Percentiles rank a stretch among this genome's conserved stretches.
phyloP scores from a whole-genome alignment of 805 yeast genomes.

The Monosporozyma unispora region DNA sequence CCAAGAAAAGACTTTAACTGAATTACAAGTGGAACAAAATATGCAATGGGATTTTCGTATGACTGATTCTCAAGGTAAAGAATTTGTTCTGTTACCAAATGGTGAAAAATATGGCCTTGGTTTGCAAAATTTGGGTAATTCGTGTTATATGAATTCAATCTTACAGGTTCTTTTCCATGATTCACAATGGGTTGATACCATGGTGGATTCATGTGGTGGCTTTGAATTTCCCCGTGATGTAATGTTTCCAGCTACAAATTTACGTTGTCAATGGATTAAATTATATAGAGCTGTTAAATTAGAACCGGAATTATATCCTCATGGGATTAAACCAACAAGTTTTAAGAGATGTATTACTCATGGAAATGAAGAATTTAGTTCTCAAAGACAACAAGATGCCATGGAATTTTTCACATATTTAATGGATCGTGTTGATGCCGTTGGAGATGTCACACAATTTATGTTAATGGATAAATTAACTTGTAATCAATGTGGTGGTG shows the following conservation, averaged over 20 bases:
- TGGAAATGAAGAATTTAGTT: constrained; percentile 79
- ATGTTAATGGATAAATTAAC: constrained; percentile 54
- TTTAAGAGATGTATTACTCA: constrained; percentile 72
- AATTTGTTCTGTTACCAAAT: constrained; percentile 42
- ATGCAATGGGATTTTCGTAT: constrained; percentile 86
- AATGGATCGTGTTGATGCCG: constrained; percentile 49
- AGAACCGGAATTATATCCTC: constrained; percentile 46
- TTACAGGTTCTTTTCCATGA: constrained; percentile 57
- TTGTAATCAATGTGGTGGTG: constrained; percentile 46
- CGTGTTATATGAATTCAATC: constrained; percentile 82
- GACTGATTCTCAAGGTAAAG: constrained; percentile 61
- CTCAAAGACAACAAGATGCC: constrained; percentile 92
- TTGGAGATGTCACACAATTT: constrained; percentile 29
- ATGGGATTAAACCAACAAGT: constrained; percentile 67
- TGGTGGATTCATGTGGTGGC: constrained; percentile 11
- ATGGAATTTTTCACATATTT: constrained; percentile 75
- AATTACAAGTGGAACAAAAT: constrained; percentile 87
- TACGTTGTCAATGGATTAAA: constrained; percentile 70
- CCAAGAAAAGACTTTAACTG: constrained; percentile 82
- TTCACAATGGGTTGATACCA: constrained; percentile 27
- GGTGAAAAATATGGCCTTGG: constrained; percentile 58
- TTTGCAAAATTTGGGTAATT: constrained; percentile 80
- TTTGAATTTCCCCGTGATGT: constrained; percentile 32
- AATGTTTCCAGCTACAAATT: constrained; percentile 50
- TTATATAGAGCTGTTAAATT: constrained; percentile 63